Percentiles rank a stretch among this genome's conserved stretches.
Evolutionary conservation across 1,284 basidiomycete genomes (phyloP).

Genomic region (Leccinum fallax): DNA sequence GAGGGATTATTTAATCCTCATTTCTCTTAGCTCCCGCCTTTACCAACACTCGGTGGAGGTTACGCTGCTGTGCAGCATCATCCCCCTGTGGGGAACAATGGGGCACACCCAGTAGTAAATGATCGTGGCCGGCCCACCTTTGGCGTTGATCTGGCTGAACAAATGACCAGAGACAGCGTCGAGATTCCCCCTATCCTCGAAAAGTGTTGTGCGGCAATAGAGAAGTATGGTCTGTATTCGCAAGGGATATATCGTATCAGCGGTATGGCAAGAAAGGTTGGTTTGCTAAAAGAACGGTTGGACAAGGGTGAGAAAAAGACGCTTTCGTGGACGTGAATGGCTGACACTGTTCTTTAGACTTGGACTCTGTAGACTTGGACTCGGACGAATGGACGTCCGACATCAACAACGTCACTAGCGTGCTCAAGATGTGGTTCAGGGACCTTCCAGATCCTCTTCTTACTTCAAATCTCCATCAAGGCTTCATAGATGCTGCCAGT

Average conservation of each 20-base stretch:
- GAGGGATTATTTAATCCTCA: constrained; percentile 7
- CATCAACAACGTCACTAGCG: constrained; percentile 95
- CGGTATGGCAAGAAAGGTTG: constrained; percentile 89
- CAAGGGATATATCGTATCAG: constrained; percentile 95
- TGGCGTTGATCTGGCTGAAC: constrained; percentile 89
- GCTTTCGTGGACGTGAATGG: neutral
- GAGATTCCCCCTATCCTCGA: constrained; percentile 89
- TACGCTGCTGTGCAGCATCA: constrained; percentile 31
- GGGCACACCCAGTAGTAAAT: constrained; percentile 41
- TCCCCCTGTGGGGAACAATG: constrained; percentile 31
- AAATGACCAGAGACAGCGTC: constrained; percentile 86
- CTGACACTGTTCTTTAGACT: constrained; percentile 53
- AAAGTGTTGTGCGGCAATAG: constrained; percentile 92
- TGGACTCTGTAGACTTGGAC: constrained; percentile 84
- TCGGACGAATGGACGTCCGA: constrained; percentile 90
- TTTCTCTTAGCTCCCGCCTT: constrained; percentile 56
- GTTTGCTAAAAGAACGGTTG: constrained; percentile 80
- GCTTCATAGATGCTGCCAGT: constrained; percentile 96
- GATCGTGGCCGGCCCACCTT: constrained; percentile 81
- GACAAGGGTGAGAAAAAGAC: constrained; percentile 68
- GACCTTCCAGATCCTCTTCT: constrained; percentile 95
- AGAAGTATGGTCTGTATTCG: constrained; percentile 81
- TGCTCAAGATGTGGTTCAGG: constrained; percentile 94
- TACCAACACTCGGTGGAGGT: constrained; percentile 48
- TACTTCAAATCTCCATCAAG: constrained; percentile 82